These are phyloP conservation scores for Phragmites australis DNA, from an alignment of 176 grass and related monocot species.

Conservation along the genomic window DNA sequence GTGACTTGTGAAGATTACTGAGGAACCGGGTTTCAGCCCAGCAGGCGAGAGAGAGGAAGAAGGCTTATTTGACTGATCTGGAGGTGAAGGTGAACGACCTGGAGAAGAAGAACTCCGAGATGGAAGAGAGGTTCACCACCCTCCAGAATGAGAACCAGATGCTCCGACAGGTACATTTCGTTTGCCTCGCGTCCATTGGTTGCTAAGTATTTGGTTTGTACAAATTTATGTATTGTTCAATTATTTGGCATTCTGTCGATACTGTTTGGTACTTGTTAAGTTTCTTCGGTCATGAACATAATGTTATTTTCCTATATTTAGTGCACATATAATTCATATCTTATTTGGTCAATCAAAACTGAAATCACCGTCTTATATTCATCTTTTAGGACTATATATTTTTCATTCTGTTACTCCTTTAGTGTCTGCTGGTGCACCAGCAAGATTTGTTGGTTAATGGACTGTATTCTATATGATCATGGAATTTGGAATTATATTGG, in stretches of 20 bases:
- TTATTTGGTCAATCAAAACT: neutral
- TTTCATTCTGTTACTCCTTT: neutral
- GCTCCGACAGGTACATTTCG: conserved; percentile 66
- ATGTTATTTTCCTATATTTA: neutral
- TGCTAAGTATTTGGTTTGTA: neutral
- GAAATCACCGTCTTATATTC: neutral
- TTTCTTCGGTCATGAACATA: neutral
- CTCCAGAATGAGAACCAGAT: conserved; percentile 93
- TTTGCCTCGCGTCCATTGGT: neutral
- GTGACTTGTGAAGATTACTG: conserved; percentile 54
- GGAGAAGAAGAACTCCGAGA: conserved; percentile 73
- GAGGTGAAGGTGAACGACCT: conserved; percentile 72
- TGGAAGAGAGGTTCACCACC: conserved; percentile 74
- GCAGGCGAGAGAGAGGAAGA: conserved; percentile 90
- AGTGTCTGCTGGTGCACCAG: neutral
- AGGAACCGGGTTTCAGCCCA: conserved; percentile 87
- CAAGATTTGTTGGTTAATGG: neutral
- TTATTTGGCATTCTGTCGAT: neutral
- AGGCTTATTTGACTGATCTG: conserved; percentile 75
- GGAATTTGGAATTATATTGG: neutral
- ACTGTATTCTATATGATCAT: neutral
- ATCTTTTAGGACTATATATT: neutral
- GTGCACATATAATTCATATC: neutral
- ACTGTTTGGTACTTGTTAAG: neutral
- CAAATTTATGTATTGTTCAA: neutral